These are phyloP conservation scores for Psilocybe cyanescens DNA, from an alignment of 768 basidiomycete species.

Conservation along the genomic window DNA sequence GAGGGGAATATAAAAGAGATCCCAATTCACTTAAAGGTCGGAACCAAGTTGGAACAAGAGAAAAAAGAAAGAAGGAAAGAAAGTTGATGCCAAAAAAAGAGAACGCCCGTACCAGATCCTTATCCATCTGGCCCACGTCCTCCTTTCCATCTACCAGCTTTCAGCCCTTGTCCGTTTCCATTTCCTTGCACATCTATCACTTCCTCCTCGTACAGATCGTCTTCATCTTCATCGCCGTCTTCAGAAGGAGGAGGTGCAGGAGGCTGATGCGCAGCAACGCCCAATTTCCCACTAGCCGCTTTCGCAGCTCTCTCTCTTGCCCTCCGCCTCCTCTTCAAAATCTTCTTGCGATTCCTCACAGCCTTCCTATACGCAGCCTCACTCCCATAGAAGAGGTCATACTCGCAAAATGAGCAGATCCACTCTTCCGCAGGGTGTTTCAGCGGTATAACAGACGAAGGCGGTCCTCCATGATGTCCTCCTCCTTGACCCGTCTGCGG, in stretches of 20 bases:
- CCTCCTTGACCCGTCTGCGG: slow-evolving; percentile 4
- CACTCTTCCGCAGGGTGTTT: slow-evolving; percentile 81
- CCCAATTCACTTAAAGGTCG: not conserved
- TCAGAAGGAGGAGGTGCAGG: slow-evolving; percentile 21
- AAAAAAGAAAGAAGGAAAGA: slow-evolving; percentile 1
- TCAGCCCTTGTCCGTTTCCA: slow-evolving; percentile 24
- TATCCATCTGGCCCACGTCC: slow-evolving; percentile 13
- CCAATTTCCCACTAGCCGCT: slow-evolving; percentile 36
- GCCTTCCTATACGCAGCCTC: slow-evolving; percentile 66
- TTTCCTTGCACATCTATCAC: slow-evolving; percentile 27
- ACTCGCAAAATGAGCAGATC: slow-evolving; percentile 96
- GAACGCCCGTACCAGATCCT: not conserved
- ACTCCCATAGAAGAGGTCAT: slow-evolving; percentile 89
- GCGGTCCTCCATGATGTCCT: slow-evolving; percentile 3
- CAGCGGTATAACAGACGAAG: slow-evolving; percentile 30
- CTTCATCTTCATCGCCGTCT: slow-evolving; percentile 20
- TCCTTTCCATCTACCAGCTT: slow-evolving; percentile 22
- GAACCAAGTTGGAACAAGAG: not conserved
- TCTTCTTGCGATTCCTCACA: slow-evolving; percentile 76
- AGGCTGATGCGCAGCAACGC: slow-evolving; percentile 17
- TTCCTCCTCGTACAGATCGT: slow-evolving; percentile 25
- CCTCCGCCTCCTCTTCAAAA: slow-evolving; percentile 68
- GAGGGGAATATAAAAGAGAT: not conserved
- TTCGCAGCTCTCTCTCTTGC: slow-evolving; percentile 73
- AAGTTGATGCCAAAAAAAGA: not conserved